phyloP scores from a whole-genome alignment of 768 basidiomycete species.

The Kwoniella botswanensis region DNA sequence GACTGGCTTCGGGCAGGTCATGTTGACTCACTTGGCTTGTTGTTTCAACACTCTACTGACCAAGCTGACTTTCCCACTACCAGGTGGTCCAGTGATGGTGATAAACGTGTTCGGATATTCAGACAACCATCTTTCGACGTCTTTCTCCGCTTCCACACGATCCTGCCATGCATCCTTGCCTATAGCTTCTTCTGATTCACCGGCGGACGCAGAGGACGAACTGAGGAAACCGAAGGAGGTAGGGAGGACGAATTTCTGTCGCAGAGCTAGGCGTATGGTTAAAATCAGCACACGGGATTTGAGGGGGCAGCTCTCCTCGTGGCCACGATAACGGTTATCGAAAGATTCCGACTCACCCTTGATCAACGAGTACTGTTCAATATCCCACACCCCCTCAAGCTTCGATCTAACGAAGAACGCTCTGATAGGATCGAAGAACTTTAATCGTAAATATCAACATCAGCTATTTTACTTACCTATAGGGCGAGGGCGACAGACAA shows the following conservation, averaged over 20 bases:
- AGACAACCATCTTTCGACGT: constrained; percentile 71
- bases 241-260: constrained; percentile 36
- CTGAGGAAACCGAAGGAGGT: constrained; percentile 37
- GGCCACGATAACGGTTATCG: neutral
- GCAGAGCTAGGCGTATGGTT: constrained; percentile 15
- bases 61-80: constrained; percentile 59
- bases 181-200: constrained; percentile 33
- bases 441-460: neutral
- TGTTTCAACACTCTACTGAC: constrained; percentile 55
- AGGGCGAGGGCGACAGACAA: neutral
- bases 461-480: constrained; percentile 5
- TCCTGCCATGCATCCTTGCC: constrained; percentile 76
- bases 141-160: constrained; percentile 73
- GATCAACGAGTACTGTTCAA: constrained; percentile 71
- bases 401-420: constrained; percentile 80
- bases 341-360: constrained; percentile 63
- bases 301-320: neutral
- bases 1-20: neutral
- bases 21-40: constrained; percentile 50
- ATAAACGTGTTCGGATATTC: constrained; percentile 74
- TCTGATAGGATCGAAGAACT: constrained; percentile 94
- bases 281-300: neutral
- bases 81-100: constrained; percentile 60
- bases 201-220: constrained; percentile 16
- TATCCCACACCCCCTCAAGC: constrained; percentile 80